A percentile compares a stretch with the other conserved stretches of the same genome.
Evolutionary conservation across 805 yeast species (phyloP).

Genomic region (Candida nanaspora): DNA sequence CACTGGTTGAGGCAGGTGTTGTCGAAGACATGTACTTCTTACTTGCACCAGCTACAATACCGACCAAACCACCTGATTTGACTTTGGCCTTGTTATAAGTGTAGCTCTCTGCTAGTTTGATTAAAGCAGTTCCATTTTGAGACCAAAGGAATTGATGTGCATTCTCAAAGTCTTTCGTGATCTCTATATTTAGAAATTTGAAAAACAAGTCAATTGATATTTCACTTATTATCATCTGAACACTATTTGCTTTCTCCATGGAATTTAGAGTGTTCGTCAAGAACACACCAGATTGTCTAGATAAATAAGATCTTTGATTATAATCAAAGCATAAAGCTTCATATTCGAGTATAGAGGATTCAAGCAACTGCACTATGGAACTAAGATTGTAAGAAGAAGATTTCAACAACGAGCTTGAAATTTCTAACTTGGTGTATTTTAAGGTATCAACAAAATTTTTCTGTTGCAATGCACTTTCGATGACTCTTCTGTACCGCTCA

Average conservation of each 20-base stretch:
- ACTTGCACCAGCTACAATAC: conserved; percentile 32
- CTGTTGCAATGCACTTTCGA: conserved; percentile 6
- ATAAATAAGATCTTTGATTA: conserved; percentile 27
- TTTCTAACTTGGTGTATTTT: conserved; percentile 29
- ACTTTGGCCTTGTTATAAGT: conserved; percentile 31
- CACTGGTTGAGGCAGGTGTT: background rate
- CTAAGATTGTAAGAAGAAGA: conserved; percentile 18
- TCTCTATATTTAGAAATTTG: conserved; percentile 29
- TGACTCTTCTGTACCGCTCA: conserved; percentile 25
- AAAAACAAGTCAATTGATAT: conserved; percentile 41
- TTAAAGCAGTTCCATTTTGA: conserved; percentile 34
- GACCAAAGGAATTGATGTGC: conserved; percentile 41
- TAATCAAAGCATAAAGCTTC: conserved; percentile 40
- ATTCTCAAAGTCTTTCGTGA: conserved; percentile 23
- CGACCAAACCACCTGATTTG: conserved; percentile 37
- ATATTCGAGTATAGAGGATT: conserved; percentile 30
- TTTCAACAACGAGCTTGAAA: conserved; percentile 27
- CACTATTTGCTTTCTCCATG: conserved; percentile 39
- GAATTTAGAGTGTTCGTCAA: conserved; percentile 45
- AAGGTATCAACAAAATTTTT: conserved; percentile 10
- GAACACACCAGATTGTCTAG: conserved; percentile 45
- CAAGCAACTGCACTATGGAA: conserved; percentile 13
- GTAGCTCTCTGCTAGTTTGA: conserved; percentile 32
- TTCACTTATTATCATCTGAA: conserved; percentile 40
- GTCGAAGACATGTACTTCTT: conserved; percentile 17